Percentiles rank a stretch among this genome's conserved stretches.
phyloP scores from a whole-genome alignment of 2,329 filamentous ascomycete species.

The Xylariaceae sp. region DNA sequence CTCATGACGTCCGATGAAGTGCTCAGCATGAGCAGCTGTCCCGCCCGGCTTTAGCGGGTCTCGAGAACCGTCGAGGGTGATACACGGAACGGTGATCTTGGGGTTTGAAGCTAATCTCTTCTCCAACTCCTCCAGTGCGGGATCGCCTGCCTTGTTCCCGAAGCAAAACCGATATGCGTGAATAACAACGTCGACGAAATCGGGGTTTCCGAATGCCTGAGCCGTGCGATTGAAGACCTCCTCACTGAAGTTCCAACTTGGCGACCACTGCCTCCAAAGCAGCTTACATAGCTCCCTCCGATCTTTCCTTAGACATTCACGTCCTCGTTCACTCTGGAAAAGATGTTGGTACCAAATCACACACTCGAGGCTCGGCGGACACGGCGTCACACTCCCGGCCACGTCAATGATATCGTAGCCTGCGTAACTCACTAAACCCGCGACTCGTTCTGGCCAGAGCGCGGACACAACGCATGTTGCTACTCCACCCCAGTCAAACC shows the following conservation, averaged over 20 bases:
- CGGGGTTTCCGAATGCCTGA: conserved; percentile 10
- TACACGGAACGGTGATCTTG: conserved; percentile 12
- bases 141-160: conserved; percentile 8
- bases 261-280: conserved; percentile 14
- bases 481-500: conserved; percentile 16
- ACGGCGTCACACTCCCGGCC: neutral
- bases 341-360: conserved; percentile 16
- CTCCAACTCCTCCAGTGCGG: conserved; percentile 4
- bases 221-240: conserved; percentile 7
- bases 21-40: conserved; percentile 8
- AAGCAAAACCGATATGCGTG: conserved; percentile 11
- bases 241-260: conserved; percentile 6
- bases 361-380: conserved; percentile 6
- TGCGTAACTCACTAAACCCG: conserved; percentile 11
- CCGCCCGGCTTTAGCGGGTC: conserved; percentile 13
- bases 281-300: conserved; percentile 8
- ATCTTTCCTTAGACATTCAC: conserved; percentile 8
- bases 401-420: conserved; percentile 14
- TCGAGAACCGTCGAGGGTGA: conserved; percentile 11
- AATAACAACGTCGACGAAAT: conserved; percentile 13
- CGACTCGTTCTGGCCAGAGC: conserved; percentile 11
- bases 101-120: conserved; percentile 2
- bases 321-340: conserved; percentile 14
- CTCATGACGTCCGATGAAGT: conserved; percentile 12
- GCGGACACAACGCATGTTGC: conserved; percentile 7